Evolutionary conservation across 2,329 filamentous ascomycete genomes (phyloP), one percentile per base, ranked within the genome.

Genomic region (Fusarium coffeatum): DNA sequence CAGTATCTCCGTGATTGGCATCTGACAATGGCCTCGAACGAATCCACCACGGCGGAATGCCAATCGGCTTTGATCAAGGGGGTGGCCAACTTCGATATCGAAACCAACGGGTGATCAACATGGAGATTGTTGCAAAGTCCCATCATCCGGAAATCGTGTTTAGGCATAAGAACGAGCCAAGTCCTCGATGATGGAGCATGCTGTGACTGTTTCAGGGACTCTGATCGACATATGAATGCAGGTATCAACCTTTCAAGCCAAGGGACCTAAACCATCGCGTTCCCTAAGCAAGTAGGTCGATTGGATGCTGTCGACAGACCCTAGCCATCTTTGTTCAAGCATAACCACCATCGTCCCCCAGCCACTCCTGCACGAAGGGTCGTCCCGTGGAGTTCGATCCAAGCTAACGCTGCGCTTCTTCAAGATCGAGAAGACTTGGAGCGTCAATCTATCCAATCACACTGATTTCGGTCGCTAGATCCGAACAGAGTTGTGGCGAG

Each of bases 381-480:
- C 69, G 61, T 69, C 55, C 69, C 64, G 58, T 43, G 50, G 49
- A 63, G 65, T 66, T 69, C 73, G 77, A 80, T 80, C 64, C 55
- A 59, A 63, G 62, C 76, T 77, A 79, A 60, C 27, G 46, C 64
- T 70, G 75, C 72, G 71, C 63, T 68, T 76, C 66, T 30, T 59
- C 11, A 42, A 68, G 74, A 78, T 80, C 78, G 72, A 60, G 41
- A 51, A 43, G 45, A 43, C 23, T 47, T 43, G 41, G 23, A 64
- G 56, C 64, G 55, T 27, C 43, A 55, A 56, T 10, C 9, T 32
- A 37, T 4, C 70, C 68, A 74, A 74, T 74, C 27, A 59, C 49
- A 69, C 18, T 3, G 34, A 28, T 25, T 60, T 43, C 48, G 22
- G 23, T 60, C 49, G 42, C 51, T 48, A 43, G 32, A 64, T 73